phyloP scores from a whole-genome alignment of 2,329 filamentous ascomycete species.

The Xenoacremonium recifei region DNA sequence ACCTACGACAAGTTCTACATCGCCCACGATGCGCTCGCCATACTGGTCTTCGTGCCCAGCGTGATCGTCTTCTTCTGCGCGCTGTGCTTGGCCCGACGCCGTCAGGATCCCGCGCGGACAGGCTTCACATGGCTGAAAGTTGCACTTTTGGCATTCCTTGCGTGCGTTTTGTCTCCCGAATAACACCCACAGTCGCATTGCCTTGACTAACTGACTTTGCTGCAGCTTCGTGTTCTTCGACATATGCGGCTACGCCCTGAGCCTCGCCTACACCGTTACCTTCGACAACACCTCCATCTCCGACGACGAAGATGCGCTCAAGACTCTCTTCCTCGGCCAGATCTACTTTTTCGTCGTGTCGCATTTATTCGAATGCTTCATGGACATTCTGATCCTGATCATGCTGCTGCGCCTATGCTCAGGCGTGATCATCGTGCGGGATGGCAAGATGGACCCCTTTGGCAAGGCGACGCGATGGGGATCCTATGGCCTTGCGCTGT shows the following conservation, averaged over 20 bases:
- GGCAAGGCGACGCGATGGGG: conserved; percentile 15
- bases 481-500: conserved; percentile 10
- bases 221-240: conserved; percentile 22
- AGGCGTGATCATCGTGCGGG: conserved; percentile 17
- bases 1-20: conserved; percentile 7
- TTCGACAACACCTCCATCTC: neutral
- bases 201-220: neutral
- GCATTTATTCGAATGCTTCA: conserved; percentile 5
- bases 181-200: neutral
- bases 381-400: conserved; percentile 21
- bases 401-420: conserved; percentile 21
- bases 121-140: conserved; percentile 24
- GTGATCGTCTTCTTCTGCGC: conserved; percentile 19
- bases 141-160: conserved; percentile 20
- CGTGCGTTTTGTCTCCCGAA: conserved; percentile 17
- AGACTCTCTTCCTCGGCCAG: conserved; percentile 4
- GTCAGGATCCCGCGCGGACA: conserved; percentile 20
- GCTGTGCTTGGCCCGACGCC: conserved; percentile 18
- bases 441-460: neutral
- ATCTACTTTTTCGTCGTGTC: conserved; percentile 5
- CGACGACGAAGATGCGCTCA: neutral
- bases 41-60: conserved; percentile 14
- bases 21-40: conserved; percentile 13
- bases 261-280: conserved; percentile 6
- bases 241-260: conserved; percentile 7